These are phyloP conservation scores for Scenedesmus sp. DNA, from an alignment of 163 green algal species.

Conservation along the genomic window DNA sequence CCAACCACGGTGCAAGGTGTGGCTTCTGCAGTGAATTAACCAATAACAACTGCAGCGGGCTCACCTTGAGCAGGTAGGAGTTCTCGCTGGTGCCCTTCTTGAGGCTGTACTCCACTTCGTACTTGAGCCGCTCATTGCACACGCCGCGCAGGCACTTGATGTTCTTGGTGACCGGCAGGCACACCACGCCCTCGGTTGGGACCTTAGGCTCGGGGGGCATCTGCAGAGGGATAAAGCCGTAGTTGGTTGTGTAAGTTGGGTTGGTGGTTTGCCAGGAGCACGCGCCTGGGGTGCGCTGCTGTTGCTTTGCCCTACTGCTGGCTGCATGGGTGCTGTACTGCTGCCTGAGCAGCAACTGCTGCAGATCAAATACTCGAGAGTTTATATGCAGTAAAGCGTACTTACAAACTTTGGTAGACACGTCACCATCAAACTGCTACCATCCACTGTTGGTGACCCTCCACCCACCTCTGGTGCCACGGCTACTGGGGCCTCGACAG, in stretches of 20 bases:
- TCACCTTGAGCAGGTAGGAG: conserved; percentile 86
- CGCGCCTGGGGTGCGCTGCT: not conserved
- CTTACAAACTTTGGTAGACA: not conserved
- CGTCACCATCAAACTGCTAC: conserved; percentile 9
- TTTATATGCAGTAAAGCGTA: not conserved
- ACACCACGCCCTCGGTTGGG: conserved; percentile 44
- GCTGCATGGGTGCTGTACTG: not conserved
- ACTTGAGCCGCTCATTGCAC: conserved; percentile 74
- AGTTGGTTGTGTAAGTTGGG: not conserved
- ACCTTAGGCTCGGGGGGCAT: conserved; percentile 35
- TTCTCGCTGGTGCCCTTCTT: conserved; percentile 94
- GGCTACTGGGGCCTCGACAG: conserved; percentile 8
- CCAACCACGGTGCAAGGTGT: not conserved
- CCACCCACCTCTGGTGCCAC: conserved; percentile 41
- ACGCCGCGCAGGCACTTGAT: conserved; percentile 63
- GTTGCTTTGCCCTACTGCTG: not conserved
- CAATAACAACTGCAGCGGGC: not conserved
- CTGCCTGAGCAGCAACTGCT: not conserved
- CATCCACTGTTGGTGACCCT: conserved; percentile 18
- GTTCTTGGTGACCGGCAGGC: conserved; percentile 56
- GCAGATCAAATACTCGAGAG: not conserved
- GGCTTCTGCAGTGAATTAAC: not conserved
- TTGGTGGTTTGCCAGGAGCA: not conserved
- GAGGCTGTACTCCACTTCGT: conserved; percentile 92
- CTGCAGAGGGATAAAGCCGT: not conserved